Evolutionary conservation across 2,329 filamentous ascomycete genomes (phyloP), one percentile per base, ranked within the genome.

Genomic region (Ascochyta koolunga): DNA sequence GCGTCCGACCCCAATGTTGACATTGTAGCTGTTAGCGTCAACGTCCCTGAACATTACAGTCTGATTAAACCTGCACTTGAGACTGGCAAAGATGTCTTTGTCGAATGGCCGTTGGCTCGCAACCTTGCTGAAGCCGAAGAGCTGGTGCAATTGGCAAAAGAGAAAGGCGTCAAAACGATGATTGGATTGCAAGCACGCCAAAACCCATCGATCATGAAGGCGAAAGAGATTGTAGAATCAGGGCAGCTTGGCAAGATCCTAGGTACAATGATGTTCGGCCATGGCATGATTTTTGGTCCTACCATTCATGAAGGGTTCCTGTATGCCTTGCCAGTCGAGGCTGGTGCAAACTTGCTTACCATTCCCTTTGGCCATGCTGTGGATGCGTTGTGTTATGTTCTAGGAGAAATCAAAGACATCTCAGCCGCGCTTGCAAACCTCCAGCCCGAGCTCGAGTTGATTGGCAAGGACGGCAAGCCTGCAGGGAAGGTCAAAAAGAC

Each of bases 81-180:
- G 41, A 76, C 78, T 4, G 64, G 66, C 4, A 72, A 71, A 40
- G 71, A 79, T 37, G 74, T 80, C 11, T 83, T 79, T 50, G 74
- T 78, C n/a, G 81, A 83, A 60, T 81, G 80, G 80, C 81, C 79
- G 3, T 69, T 82, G 1, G 79, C 70, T 0, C 68, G 72, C 3
- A 78, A 74, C 36, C 46, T 76, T 1, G 56, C 65, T 1, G 72
- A 81, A 54, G 74, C 79, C 0, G 71, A 77, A 38, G 77, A 81
- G 56, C 66, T 84, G 18, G 62, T 70, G 0, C 61, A 64, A 1
- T 54, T 82, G 9, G 80, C 80, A 0, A 69, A 74, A 38, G 48
- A 66, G 19, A 77, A 76, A 24, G 72, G 74, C 0, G 70, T 78
- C 10, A 73, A 69, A 41, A 83, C 78, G 0, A 68, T 80, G 21